Evolutionary conservation across 192 early-diverging fungal species (phyloP), one percentile per base, ranked within the genome.

Genomic region (Entomortierella parvispora): DNA sequence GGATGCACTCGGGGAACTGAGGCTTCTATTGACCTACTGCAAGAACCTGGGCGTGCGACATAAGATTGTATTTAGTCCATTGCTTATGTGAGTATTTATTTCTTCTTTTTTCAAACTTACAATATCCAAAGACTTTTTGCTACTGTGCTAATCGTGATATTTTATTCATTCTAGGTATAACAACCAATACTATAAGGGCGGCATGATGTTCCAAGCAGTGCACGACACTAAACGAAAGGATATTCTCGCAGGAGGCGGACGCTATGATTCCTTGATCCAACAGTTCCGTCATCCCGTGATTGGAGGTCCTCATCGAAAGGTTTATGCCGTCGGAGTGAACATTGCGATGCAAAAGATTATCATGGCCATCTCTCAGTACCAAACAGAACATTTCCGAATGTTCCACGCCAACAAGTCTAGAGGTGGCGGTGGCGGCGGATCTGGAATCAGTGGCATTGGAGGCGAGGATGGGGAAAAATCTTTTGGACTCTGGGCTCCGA

Each of bases 281-380:
- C 80, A 84, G 34, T 84, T 86, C 65, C 69, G 80, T 49, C 80
- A 79, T 47, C 82, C 83, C 2, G 83, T 80, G 37, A 71, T 81
- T 61, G 70, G 79, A 22, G 65, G 71, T 0, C 54, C 69, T 18
- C 56, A 61, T 46, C 65, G 71, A 42, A 80, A 84, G 49, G 62
- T 86, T 1, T 80, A 71, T 22, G 93, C 88, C 28, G 88, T 94
- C 46, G 96, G 96, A 11, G 91, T 93, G 42, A 93, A 94, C 75
- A 93, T 96, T 71, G 91, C 91, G 42, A 77, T 92, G 51, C 89
- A 91, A 71, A 88, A 90, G 69, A 82, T 92, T 28, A 85, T 93
- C 31, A 79, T 77, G 15, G 85, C 88, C 34, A 85, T 92, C 45
- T 89, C 86, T 29, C 69, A 81, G 48, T 89, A 92, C 65, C 86